Percentiles rank a stretch among this genome's conserved stretches.
phyloP scores from a whole-genome alignment of 2,329 filamentous ascomycete genomes.

The Chaetomium sp. region DNA sequence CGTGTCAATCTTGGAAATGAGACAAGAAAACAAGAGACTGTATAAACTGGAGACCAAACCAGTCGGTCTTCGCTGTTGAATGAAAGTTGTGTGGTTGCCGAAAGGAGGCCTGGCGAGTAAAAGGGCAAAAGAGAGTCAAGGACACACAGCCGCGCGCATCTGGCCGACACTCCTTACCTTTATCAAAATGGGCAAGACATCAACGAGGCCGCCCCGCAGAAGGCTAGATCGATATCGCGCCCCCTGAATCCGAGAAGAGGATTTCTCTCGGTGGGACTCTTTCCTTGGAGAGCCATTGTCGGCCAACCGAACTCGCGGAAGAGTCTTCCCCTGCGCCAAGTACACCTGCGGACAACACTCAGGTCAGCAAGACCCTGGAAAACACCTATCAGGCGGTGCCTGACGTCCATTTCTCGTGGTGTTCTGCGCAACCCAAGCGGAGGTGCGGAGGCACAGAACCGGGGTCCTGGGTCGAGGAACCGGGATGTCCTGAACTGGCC shows the following conservation, averaged over 20 bases:
- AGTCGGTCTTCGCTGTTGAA: not conserved
- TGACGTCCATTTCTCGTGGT: not conserved
- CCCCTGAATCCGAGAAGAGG: conserved; percentile 11
- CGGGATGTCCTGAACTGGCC: conserved; percentile 10
- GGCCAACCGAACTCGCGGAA: conserved; percentile 20
- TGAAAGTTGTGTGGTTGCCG: not conserved
- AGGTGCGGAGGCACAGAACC: not conserved
- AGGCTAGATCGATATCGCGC: conserved; percentile 3
- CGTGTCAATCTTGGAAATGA: not conserved
- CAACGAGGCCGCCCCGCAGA: conserved; percentile 6
- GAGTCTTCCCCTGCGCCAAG: conserved; percentile 4
- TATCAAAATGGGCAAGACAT: conserved; percentile 6
- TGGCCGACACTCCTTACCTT: not conserved
- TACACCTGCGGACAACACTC: conserved; percentile 3
- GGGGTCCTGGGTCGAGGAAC: not conserved
- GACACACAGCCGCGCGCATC: conserved; percentile 1
- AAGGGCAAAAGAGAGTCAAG: conserved; percentile 1
- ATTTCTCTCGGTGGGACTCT: conserved; percentile 10
- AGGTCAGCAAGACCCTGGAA: conserved; percentile 6
- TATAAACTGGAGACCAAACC: not conserved
- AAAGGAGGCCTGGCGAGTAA: conserved; percentile 5
- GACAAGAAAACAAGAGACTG: not conserved
- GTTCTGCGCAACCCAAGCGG: conserved; percentile 1
- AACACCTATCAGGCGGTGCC: conserved; percentile 7
- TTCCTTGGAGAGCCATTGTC: conserved; percentile 2